A percentile compares a stretch with the other conserved stretches of the same genome.
Evolutionary conservation across 2,329 filamentous ascomycete genomes (phyloP).

Genomic region (Clarireedia homoeocarpa): DNA sequence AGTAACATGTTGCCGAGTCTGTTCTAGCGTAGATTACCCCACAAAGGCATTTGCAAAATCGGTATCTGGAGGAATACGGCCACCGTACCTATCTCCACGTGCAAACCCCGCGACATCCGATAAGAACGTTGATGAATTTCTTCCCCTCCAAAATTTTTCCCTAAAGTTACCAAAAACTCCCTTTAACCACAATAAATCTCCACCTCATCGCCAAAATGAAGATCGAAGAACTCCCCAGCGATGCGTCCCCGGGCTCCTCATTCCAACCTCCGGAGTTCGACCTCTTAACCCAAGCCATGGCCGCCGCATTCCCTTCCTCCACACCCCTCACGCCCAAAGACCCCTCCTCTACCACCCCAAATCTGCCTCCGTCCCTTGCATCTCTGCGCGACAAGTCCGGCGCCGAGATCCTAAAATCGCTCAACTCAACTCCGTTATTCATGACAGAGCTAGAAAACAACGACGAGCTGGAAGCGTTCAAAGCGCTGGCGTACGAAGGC

Average conservation of each 20-base stretch:
- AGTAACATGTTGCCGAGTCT: too few relatives aligned
- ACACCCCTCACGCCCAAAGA: conserved; percentile 16
- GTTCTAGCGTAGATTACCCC: too few relatives aligned
- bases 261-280: conserved; percentile 12
- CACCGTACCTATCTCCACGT: conserved; percentile 8
- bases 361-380: conserved; percentile 50
- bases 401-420: conserved; percentile 53
- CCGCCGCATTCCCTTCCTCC: conserved; percentile 11
- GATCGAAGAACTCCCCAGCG: conserved; percentile 23
- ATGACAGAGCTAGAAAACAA: conserved; percentile 93
- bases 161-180: too few relatives aligned
- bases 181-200: background rate
- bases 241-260: conserved; percentile 11
- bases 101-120: background rate
- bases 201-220: conserved; percentile 18
- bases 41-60: too few relatives aligned
- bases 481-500: conserved; percentile 88
- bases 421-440: conserved; percentile 76
- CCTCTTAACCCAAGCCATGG: conserved; percentile 25
- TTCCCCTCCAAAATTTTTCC: conserved; percentile 11
- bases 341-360: conserved; percentile 22
- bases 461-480: conserved; percentile 74
- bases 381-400: conserved; percentile 46
- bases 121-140: background rate
- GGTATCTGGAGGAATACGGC: background rate